Conservation (phyloP, 495 filamentous ascomycete species). For the Trichoderma erinaceum region DNA sequence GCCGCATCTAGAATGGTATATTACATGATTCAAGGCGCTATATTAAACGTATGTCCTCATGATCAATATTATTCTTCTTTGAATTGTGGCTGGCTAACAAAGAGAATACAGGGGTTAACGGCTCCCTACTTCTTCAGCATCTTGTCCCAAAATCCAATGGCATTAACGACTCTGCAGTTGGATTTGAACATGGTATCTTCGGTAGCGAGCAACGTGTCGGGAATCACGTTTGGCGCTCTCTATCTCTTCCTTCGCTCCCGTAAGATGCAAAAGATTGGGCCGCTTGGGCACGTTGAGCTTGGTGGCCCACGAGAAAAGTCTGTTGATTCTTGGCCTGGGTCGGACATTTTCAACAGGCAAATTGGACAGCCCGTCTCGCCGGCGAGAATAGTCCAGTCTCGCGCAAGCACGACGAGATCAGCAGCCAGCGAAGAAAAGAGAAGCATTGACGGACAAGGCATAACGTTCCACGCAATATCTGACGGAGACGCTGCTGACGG, state of each 20-base stretch:
- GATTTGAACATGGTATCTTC: constrained; percentile 41
- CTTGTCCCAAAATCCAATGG: constrained; percentile 26
- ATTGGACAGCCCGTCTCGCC: background rate
- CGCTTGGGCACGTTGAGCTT: constrained; percentile 2
- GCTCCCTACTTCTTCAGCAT: constrained; percentile 40
- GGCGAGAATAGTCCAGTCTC: background rate
- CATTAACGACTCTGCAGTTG: constrained; percentile 15
- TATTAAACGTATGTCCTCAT: constrained; percentile 35
- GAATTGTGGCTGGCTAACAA: constrained; percentile 24
- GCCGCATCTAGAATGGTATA: constrained; percentile 45
- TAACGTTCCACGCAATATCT: background rate
- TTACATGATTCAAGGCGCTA: constrained; percentile 35
- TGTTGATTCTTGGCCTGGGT: background rate
- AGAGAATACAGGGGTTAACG: constrained; percentile 29
- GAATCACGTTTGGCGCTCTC: constrained; percentile 42
- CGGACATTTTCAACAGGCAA: background rate
- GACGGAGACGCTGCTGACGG: constrained; percentile 1
- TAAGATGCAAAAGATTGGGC: constrained; percentile 32
- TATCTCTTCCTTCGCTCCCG: constrained; percentile 44
- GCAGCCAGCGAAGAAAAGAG: background rate
- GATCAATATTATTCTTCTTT: background rate
- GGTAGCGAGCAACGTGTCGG: constrained; percentile 44
- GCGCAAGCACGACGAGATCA: background rate
- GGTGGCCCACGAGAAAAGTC: background rate
- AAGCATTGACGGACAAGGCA: background rate